phyloP scores from a whole-genome alignment of 78 protist genomes.

The Planoprotostelium fungivorum region DNA sequence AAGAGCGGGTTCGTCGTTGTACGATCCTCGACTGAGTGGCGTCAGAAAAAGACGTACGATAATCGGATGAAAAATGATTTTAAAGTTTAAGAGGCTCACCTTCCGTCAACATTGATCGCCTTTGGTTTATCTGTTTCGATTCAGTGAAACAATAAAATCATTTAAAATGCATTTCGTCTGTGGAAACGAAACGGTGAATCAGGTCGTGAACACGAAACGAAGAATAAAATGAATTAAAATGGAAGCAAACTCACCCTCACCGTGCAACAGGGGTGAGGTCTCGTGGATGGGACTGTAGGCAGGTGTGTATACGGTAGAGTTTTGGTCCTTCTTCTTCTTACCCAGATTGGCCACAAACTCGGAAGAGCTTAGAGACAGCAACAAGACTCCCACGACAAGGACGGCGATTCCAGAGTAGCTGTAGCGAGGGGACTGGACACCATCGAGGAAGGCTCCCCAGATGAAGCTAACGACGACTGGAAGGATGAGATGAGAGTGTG shows the following conservation, averaged over 20 bases:
- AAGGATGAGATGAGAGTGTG: not conserved
- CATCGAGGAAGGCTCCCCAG: not conserved
- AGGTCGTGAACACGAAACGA: no score
- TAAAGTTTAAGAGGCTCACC: not conserved
- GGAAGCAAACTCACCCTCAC: no score
- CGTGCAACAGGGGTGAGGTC: no score
- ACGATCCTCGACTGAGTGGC: no score
- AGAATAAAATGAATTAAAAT: no score
- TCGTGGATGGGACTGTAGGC: no score
- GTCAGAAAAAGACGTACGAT: no score
- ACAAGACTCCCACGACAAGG: not conserved
- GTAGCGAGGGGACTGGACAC: not conserved
- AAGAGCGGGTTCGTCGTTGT: no score
- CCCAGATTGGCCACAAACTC: not conserved
- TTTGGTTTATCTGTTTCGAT: not conserved
- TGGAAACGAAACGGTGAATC: no score
- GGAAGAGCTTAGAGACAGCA: not conserved
- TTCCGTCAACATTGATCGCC: not conserved
- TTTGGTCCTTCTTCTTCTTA: not conserved
- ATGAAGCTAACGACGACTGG: not conserved
- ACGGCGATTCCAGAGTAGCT: not conserved
- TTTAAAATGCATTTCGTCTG: no score
- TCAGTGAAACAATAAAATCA: no score
- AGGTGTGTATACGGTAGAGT: no score
- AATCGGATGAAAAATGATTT: not conserved